Percentiles rank a stretch among this genome's conserved stretches.
These are phyloP conservation scores for Paracorniculantispora psalliotae DNA, from an alignment of 2,329 filamentous ascomycete genomes.

Conservation along the genomic window DNA sequence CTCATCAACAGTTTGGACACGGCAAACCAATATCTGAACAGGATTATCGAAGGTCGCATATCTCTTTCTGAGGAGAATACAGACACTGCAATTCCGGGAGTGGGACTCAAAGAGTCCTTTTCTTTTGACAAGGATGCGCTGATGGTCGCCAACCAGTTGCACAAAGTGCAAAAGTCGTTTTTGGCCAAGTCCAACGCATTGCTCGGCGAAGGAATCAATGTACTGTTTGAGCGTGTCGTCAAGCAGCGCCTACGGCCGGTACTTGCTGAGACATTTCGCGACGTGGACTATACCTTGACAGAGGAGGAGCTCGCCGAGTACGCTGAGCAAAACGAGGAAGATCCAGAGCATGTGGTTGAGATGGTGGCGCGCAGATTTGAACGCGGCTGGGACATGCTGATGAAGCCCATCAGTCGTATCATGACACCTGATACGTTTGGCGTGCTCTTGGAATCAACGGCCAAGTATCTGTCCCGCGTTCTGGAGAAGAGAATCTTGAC, in stretches of 20 bases:
- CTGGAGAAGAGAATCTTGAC: constrained; percentile 86
- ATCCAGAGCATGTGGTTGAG: constrained; percentile 54
- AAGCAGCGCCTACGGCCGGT: constrained; percentile 80
- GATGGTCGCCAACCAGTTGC: constrained; percentile 64
- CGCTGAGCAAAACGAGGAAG: constrained; percentile 48
- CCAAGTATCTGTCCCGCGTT: constrained; percentile 68
- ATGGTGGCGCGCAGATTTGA: constrained; percentile 76
- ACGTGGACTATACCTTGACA: constrained; percentile 75
- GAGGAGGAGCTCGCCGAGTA: constrained; percentile 57
- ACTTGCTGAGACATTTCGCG: constrained; percentile 82
- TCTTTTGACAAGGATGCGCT: constrained; percentile 72
- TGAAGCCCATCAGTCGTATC: constrained; percentile 77
- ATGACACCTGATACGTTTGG: constrained; percentile 74
- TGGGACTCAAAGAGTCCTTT: constrained; percentile 60
- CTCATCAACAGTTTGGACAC: constrained; percentile 95
- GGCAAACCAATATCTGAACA: constrained; percentile 81
- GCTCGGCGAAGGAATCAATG: constrained; percentile 75
- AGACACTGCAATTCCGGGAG: constrained; percentile 32
- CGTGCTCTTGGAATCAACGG: constrained; percentile 67
- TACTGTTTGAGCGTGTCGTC: constrained; percentile 82
- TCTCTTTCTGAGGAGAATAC: constrained; percentile 35
- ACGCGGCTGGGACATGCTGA: constrained; percentile 77
- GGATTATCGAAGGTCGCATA: constrained; percentile 72
- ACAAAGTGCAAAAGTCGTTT: constrained; percentile 66
- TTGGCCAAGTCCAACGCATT: constrained; percentile 74